These are phyloP conservation scores for Talaromyces liani DNA, from an alignment of 495 filamentous ascomycete species.

Conservation along the genomic window DNA sequence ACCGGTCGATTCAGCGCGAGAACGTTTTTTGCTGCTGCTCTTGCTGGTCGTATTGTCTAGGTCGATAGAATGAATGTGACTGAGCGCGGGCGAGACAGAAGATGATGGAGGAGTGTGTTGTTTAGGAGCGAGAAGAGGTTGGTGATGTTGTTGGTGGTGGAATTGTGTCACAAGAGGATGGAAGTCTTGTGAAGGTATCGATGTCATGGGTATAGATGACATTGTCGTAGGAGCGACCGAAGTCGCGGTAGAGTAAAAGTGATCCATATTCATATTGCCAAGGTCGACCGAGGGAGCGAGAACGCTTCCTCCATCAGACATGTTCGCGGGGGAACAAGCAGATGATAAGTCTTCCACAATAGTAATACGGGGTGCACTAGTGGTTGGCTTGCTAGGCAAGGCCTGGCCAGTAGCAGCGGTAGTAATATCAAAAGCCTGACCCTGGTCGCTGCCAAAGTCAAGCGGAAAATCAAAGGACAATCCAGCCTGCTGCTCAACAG, in stretches of 20 bases:
- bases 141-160: not conserved
- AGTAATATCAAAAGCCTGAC: not conserved
- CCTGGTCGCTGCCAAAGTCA: not conserved
- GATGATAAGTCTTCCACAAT: slow-evolving; percentile 4
- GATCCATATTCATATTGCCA: slow-evolving; percentile 4
- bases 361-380: not conserved
- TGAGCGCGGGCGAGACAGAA: slow-evolving; percentile 1
- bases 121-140: slow-evolving; percentile 7
- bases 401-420: not conserved
- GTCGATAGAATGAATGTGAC: not conserved
- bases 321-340: not conserved
- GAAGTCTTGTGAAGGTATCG: not conserved
- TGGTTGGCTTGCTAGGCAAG: not conserved
- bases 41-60: not conserved
- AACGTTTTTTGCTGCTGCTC: slow-evolving; percentile 1
- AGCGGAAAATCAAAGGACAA: not conserved
- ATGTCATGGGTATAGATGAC: slow-evolving; percentile 1
- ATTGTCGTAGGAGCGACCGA: not conserved
- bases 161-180: slow-evolving; percentile 2
- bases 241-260: not conserved
- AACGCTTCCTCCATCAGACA: slow-evolving; percentile 1
- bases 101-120: slow-evolving; percentile 3
- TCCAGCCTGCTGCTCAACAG: not conserved
- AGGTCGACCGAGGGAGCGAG: slow-evolving; percentile 1
- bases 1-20: slow-evolving; percentile 2